Evolutionary conservation across 352 stramenopile species (phyloP).

Genomic region (Phytophthora sojae): DNA sequence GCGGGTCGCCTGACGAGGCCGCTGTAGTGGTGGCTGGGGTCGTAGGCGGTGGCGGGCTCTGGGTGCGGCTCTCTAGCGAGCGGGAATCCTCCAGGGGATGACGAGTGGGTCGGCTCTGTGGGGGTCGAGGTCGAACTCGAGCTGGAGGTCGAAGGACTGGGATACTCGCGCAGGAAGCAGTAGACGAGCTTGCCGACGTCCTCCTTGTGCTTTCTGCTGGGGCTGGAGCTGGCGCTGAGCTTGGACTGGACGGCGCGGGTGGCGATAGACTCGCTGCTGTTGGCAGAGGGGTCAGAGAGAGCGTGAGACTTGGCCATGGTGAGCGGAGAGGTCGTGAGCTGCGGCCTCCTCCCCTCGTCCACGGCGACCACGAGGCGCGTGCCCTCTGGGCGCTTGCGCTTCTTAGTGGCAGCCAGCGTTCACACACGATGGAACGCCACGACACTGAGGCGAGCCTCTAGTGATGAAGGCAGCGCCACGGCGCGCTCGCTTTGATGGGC

Average conservation of each 20-base stretch:
- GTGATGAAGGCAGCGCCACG: not conserved
- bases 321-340: conserved; percentile 1
- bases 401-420: not conserved
- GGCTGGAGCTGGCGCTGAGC: conserved; percentile 5
- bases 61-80: conserved; percentile 26
- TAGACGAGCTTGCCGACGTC: conserved; percentile 50
- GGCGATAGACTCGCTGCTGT: conserved; percentile 7
- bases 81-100: conserved; percentile 26
- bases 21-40: conserved; percentile 39
- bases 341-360: conserved; percentile 9
- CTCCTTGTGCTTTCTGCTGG: conserved; percentile 31
- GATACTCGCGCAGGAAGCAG: conserved; percentile 44
- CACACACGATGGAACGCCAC: not conserved
- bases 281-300: conserved; percentile 18
- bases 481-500: not conserved
- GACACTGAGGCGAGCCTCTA: not conserved
- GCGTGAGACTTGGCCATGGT: conserved; percentile 38
- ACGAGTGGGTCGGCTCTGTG: conserved; percentile 6
- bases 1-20: conserved; percentile 14
- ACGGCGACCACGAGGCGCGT: conserved; percentile 3
- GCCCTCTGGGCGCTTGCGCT: conserved; percentile 8
- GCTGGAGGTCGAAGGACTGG: conserved; percentile 3
- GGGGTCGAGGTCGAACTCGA: too few relatives aligned
- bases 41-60: conserved; percentile 18
- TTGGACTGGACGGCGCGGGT: conserved; percentile 38